Evolutionary conservation across 2,329 filamentous ascomycete genomes (phyloP), one percentile per base, ranked within the genome.

Genomic region (Pestalotiopsis sp.): DNA sequence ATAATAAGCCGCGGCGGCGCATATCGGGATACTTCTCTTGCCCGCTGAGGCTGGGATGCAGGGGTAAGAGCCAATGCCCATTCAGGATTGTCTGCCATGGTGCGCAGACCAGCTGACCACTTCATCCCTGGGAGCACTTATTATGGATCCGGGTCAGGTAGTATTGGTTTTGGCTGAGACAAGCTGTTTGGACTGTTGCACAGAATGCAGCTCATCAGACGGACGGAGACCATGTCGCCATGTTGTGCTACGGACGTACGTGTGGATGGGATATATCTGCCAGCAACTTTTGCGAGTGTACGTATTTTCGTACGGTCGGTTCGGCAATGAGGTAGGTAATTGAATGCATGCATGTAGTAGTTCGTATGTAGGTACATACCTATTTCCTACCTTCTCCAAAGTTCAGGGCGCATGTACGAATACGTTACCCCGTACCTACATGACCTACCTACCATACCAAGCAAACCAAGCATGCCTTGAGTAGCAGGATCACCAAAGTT

Each of bases 71-170:
- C 65, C 65, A 67, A 59, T 67, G 31, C 58, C 31, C 52, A 1
- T 56, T 52, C 9, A 23, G 45, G 66, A 23, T 57, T 62, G 45
- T 63, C 20, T 25, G 59, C 12, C 66, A 62, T 41, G 52, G 45
- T 68, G 60, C 45, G 66, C 49, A 68, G 49, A 23, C 25, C 67
- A 66, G 67, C 67, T 68, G 67, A 67, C 45, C 61, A 45, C 57
- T 60, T 20, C 52, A 60, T 45, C 65, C 65, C 65, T 67, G 65
- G 17, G 58, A 14, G 25, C 41, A 36, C 60, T 59, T 31, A 39
- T 59, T 25, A 67, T 31, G 36, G 38, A n/a, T 20, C 39, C 36
- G 38, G 27, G 36, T 39, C n/a, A 64, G n/a, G 61, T 36, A 38
- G 61, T 39, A 49, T 25, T 36, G 39, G 25, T 12, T 25, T 41